These are phyloP conservation scores for Singerocomus inundabilis DNA, from an alignment of 1,284 basidiomycete species.

Conservation along the genomic window DNA sequence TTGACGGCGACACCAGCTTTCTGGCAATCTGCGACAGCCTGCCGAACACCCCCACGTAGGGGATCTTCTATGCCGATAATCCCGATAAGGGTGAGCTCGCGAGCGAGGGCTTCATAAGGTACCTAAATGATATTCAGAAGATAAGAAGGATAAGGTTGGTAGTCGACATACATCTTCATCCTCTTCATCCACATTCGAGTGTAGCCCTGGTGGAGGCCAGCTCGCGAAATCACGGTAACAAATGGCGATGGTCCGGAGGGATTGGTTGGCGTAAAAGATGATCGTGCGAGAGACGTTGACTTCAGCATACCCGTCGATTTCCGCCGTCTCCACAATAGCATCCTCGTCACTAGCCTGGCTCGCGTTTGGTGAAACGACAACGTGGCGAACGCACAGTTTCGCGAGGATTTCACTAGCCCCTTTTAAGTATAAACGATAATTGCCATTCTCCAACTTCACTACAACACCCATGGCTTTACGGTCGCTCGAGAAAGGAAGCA, in stretches of 20 bases:
- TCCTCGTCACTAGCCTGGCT: constrained; percentile 24
- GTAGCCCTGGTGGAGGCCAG: constrained; percentile 75
- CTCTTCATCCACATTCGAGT: constrained; percentile 47
- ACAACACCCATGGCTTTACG: constrained; percentile 97
- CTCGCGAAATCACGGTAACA: constrained; percentile 86
- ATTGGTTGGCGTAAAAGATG: constrained; percentile 96
- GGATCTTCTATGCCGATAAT: constrained; percentile 97
- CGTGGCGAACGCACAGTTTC: constrained; percentile 69
- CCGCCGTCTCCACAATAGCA: constrained; percentile 52
- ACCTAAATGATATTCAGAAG: constrained; percentile 42
- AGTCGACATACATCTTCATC: constrained; percentile 46
- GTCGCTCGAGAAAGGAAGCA: constrained; percentile 94
- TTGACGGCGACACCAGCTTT: constrained; percentile 94
- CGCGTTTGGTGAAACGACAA: constrained; percentile 58
- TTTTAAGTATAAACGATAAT: constrained; percentile 83
- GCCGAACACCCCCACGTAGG: constrained; percentile 83
- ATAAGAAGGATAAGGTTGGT: not conserved
- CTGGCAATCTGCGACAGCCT: constrained; percentile 85
- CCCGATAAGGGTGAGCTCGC: constrained; percentile 80
- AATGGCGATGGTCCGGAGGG: constrained; percentile 87
- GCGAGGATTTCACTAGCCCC: constrained; percentile 93
- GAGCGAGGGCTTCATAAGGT: constrained; percentile 68
- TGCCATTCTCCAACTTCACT: constrained; percentile 56
- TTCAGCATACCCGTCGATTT: constrained; percentile 62
- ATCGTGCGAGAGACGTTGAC: constrained; percentile 89